Evolutionary conservation across 306 rosid species (phyloP), one percentile per base, ranked within the genome.

Genomic region (Hippophae rhamnoides): DNA sequence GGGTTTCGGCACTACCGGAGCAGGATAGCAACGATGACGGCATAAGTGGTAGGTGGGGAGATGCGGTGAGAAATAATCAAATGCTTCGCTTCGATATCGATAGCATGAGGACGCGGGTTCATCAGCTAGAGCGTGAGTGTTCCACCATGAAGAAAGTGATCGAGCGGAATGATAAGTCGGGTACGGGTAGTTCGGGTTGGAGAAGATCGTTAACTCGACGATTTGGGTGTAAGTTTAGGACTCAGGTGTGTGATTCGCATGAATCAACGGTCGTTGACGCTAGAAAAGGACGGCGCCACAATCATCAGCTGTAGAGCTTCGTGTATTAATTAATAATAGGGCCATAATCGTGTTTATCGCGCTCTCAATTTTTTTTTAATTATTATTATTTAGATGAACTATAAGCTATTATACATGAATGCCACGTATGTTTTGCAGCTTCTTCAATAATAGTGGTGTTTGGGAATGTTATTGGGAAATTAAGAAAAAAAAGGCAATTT

Each of bases 61-160:
- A 51, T 2, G 78, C 96, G 0, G 99, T 82, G 77, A 83, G 96
- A 68, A 90, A 92, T 78, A 92, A 88, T 84, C 99, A 92, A 73
- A 95, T 92, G 84, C 77, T 92, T 53, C 96, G 93, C 26, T 44
- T 92, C 58, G 99, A 86, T 60, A 92, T 92, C 94, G 99, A 92
- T 77, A 88, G 96, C 82, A 92, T 88, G 99, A 84, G 95, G 90
- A 88, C 97, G 81, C 99, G 99, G 61, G 99, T 92, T 63, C 88
- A 86, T 66, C 94, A 88, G 58, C 80, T 92, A 41, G 99, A 92
- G 72, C 86, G 95, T 8, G 99, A 92, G 54, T 92, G 99, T 40
- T 92, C 97, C 6, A 80, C 87, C 1, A 92, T 92, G 96, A 87
- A 85, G 65, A 82, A 57, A 57, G 95, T 84, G 46, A 86, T 92